phyloP scores from a whole-genome alignment of 495 filamentous ascomycete genomes.

The Neurospora sp. region DNA sequence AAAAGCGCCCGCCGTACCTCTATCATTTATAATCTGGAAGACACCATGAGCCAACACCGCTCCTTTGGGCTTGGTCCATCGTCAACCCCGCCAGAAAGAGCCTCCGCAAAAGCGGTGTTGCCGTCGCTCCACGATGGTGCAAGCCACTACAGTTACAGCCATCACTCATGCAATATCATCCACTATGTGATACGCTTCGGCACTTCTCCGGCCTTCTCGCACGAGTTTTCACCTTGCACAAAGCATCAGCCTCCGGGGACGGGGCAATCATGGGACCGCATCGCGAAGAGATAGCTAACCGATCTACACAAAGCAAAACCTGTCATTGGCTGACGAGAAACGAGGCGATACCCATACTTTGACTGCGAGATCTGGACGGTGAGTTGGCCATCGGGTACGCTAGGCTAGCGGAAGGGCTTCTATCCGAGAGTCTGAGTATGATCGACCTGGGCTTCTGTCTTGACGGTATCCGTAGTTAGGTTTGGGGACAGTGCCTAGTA shows the following conservation, averaged over 20 bases:
- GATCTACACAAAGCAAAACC: neutral
- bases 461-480: neutral
- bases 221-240: neutral
- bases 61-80: neutral
- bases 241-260: neutral
- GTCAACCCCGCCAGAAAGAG: neutral
- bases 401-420: neutral
- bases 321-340: neutral
- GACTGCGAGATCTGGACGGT: neutral
- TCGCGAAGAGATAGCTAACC: neutral
- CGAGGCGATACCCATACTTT: neutral
- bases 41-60: neutral
- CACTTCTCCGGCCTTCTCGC: neutral
- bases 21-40: neutral
- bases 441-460: neutral
- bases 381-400: neutral
- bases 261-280: neutral
- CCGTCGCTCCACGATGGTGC: neutral
- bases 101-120: neutral
- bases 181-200: neutral
- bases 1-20: neutral
- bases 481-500: neutral
- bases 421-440: neutral
- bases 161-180: neutral
- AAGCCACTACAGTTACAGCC: neutral